Base-by-base conservation (phyloP, 495 filamentous ascomycete genomes). In the Podospora pseudoanserina region DNA sequence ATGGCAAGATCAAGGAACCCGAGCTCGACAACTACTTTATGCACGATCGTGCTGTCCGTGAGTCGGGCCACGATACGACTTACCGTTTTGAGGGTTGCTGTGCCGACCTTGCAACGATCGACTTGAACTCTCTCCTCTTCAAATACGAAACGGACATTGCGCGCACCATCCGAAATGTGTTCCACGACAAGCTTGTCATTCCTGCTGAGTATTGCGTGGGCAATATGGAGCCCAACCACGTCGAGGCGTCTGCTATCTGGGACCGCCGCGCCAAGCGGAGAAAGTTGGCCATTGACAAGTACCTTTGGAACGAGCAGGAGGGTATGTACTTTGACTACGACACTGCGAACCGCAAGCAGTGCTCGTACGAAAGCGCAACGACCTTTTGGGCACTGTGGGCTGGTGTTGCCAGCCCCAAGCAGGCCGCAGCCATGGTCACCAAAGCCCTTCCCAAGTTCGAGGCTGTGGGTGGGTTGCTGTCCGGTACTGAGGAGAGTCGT, bases 321-420 rank as follows among this genome's bases (percentile, higher is more conserved):
- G 94, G 94, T 54, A 96, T 98, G 89, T 99, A 90, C 81, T 97
- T 97, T 74, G 95, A 99, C 79, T 97, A 97, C 78, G 86, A 99
- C 76, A 97, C 92, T 0, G 86, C 85, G 64, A 94, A 89, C 74
- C 85, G 91, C 73, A 73, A 91, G 75, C 91, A 90, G 71, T 90
- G 83, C 63, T 85, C 81, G 11, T 97, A 96, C 74, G 95, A 98
- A 77, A 89, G 85, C 65, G 91, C 87, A 26, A 99, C 95, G 4
- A 96, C 92, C 18, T 94, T 98, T 83, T 99, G 95, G 94, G 87
- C 95, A 2, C 90, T 99, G 79, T 99, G 95, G 96, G 91, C 93
- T 19, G 95, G 94, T 39, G 84, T 94, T 26, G 88, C 91, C 5
- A 89, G 86, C 27, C 92, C 93, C 2, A 84, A 83, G 60, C 93